phyloP scores from a whole-genome alignment of 305 asterid species.

The Solanum chacoense region DNA sequence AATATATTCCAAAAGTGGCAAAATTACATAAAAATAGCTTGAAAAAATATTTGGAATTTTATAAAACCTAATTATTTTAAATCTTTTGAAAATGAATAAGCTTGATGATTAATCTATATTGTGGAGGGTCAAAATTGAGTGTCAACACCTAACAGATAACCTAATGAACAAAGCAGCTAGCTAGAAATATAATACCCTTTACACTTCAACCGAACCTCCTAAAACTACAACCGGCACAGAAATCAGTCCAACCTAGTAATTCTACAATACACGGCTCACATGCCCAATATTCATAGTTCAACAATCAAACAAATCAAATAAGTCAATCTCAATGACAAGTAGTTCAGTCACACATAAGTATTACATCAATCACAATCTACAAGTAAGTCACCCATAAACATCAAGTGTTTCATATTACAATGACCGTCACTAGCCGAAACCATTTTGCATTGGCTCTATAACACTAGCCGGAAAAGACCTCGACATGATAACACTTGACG shows the following conservation, averaged over 20 bases:
- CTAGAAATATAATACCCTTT: background rate
- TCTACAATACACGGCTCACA: background rate
- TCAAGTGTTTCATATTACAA: background rate
- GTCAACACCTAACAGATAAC: background rate
- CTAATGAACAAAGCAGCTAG: background rate
- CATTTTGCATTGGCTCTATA: background rate
- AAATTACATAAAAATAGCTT: background rate
- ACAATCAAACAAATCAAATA: background rate
- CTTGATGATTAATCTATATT: background rate
- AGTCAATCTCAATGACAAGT: background rate
- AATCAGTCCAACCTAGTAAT: background rate
- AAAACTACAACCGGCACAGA: background rate
- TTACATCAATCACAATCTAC: background rate
- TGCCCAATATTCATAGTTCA: background rate
- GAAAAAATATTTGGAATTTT: background rate
- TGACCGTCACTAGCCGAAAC: background rate
- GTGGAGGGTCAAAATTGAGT: background rate
- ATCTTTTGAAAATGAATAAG: background rate
- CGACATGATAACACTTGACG: background rate
- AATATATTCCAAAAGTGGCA: background rate
- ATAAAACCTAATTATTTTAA: background rate
- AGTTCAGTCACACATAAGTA: background rate
- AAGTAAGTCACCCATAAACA: background rate
- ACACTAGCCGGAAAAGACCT: too few relatives aligned
- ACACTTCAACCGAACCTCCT: background rate